Evolutionary conservation across 202 grass and related monocot genomes (phyloP).

Genomic region (Carex sylvatica): DNA sequence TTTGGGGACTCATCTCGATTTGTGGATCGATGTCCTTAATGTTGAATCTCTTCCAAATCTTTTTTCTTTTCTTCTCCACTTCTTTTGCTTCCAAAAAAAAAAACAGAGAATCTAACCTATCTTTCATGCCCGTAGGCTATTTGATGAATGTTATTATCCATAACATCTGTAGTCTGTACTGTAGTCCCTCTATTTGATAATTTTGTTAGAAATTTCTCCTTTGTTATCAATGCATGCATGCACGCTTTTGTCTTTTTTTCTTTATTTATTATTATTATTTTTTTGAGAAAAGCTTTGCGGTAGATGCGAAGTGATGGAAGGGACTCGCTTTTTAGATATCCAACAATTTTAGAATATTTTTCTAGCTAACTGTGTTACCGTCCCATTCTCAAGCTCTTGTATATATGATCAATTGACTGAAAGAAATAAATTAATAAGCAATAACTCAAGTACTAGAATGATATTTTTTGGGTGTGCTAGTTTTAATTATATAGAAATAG

Average conservation of each 20-base stretch:
- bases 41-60: neutral
- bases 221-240: neutral
- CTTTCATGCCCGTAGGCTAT: neutral
- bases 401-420: neutral
- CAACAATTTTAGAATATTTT: too few species aligned
- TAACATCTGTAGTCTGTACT: neutral
- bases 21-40: neutral
- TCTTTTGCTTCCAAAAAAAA: neutral
- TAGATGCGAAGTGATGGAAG: too few species aligned
- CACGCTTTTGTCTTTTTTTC: neutral
- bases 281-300: too few species aligned
- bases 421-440: neutral
- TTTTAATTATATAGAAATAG: neutral
- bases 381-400: neutral
- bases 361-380: too few species aligned
- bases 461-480: neutral
- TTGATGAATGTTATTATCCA: neutral
- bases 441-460: neutral
- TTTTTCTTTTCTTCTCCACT: neutral
- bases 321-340: too few species aligned
- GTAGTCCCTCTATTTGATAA: neutral
- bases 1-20: slow-evolving; percentile 5
- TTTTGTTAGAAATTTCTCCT: neutral
- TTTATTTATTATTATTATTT: too few species aligned
- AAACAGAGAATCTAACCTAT: neutral